Base-by-base conservation (phyloP, 2,329 filamentous ascomycete genomes). In the Penicillium sp. region DNA sequence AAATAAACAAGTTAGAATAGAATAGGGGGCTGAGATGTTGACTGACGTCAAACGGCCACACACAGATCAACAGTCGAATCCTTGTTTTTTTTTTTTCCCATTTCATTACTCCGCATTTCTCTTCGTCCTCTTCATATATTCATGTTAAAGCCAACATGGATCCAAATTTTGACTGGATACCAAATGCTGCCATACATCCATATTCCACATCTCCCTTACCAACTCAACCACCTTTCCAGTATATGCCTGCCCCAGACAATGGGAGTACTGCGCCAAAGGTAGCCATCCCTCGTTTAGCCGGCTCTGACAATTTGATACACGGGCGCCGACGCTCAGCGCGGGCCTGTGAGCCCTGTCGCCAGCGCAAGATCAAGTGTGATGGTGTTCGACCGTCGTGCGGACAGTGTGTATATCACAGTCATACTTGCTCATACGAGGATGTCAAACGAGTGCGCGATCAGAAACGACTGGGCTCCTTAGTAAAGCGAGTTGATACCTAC, bases 401-500 rank as follows among this genome's bases (percentile, higher is more conserved):
- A 5, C 67, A 69, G 35, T 74, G 71, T 41, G 26, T 55, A 3
- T 66, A 67, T 12, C 53, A 68, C 31, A 60, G 61, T 7, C 58
- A 63, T 8, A 44, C 33, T 12, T 74, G 71, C 28, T 33, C 47
- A 0, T 74, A 71, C 41, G 57, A 71, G 33, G 71, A 73, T 33
- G 67, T 70, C 5, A 74, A 74, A 53, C 65, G 71, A 4, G 66
- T 73, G 2, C 65, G 71, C 6, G 69, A 73, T n/a, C 68, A 71
- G 57, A 72, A 72, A 46, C 60, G 68, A 50, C 49, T 74, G 11
- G 66, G 60, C 2, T 47, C 56, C 4, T 33, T 73, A 25, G 48
- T 61, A 3, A 57, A 55, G 19, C 64, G 61, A 10, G 66, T 70
- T 1, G 63, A 70, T 11, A 44, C 40, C 4, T 72, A 71, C 56